A percentile compares a stretch with the other conserved stretches of the same genome.
Evolutionary conservation across 768 basidiomycete genomes (phyloP).

Genomic region (Suillus tomentosus): DNA sequence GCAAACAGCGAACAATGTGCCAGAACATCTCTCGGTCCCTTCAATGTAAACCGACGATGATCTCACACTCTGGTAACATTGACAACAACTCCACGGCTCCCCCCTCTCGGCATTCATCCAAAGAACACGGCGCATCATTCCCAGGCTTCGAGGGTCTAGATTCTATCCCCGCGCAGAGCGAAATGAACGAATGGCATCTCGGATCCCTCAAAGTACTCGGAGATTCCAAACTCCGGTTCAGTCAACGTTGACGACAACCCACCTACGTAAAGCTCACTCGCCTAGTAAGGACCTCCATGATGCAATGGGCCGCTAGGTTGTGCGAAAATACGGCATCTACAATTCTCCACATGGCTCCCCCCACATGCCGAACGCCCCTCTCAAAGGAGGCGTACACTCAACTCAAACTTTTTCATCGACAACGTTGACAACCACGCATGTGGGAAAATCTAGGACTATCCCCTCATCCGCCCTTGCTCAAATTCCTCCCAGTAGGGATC

Average conservation of each 20-base stretch:
- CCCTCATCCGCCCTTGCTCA: neutral
- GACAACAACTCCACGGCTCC: neutral
- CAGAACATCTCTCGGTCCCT: neutral
- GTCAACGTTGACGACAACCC: neutral
- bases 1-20: neutral
- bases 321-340: neutral
- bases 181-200: neutral
- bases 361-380: neutral
- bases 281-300: neutral
- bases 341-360: neutral
- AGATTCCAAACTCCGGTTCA: neutral
- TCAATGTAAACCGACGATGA: too few species aligned
- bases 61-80: neutral
- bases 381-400: neutral
- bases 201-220: neutral
- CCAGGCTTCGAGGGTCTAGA: neutral
- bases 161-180: neutral
- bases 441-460: neutral
- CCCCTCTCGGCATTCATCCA: neutral
- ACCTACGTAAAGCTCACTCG: neutral
- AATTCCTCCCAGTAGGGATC: neutral
- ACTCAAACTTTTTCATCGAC: neutral
- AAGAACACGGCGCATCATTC: neutral
- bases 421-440: neutral
- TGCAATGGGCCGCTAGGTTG: neutral